A percentile compares a stretch with the other conserved stretches of the same genome.
These are phyloP conservation scores for Arctostaphylos glauca DNA, from an alignment of 148 eudicot species.

Conservation along the genomic window DNA sequence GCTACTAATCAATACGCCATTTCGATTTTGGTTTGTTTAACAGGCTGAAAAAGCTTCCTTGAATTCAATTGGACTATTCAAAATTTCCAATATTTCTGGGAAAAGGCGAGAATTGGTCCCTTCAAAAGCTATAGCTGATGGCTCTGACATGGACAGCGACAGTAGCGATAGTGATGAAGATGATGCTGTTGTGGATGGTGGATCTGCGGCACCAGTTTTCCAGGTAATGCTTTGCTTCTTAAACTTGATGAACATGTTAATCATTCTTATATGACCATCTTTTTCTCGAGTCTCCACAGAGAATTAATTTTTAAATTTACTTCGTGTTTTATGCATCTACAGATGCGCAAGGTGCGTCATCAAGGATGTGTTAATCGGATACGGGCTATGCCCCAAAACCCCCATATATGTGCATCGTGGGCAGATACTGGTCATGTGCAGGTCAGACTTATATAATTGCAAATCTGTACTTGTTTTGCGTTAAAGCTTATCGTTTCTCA, in stretches of 20 bases:
- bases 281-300: not conserved
- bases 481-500: not conserved
- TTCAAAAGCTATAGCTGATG: slow-evolving; percentile 38
- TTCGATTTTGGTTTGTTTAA: slow-evolving; percentile 9
- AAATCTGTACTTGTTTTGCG: not conserved
- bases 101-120: slow-evolving; percentile 77
- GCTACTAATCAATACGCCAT: not conserved
- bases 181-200: slow-evolving; percentile 48
- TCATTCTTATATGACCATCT: not conserved
- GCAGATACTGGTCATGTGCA: slow-evolving; percentile 80
- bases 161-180: slow-evolving; percentile 69
- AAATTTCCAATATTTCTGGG: slow-evolving; percentile 75
- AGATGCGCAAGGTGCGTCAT: slow-evolving; percentile 88
- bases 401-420: slow-evolving; percentile 93
- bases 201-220: slow-evolving; percentile 53
- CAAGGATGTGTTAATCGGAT: slow-evolving; percentile 86
- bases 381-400: slow-evolving; percentile 85
- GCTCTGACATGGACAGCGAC: slow-evolving; percentile 72
- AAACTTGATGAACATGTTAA: not conserved
- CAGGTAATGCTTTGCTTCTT: slow-evolving; percentile 46
- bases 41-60: slow-evolving; percentile 74
- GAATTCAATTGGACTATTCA: slow-evolving; percentile 79
- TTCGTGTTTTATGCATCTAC: slow-evolving; percentile 25
- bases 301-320: not conserved
- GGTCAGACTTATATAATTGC: slow-evolving; percentile 30